A percentile compares a stretch with the other conserved stretches of the same genome.
Evolutionary conservation across 257 asterid genomes (phyloP).

Genomic region (Scutellaria barbata): DNA sequence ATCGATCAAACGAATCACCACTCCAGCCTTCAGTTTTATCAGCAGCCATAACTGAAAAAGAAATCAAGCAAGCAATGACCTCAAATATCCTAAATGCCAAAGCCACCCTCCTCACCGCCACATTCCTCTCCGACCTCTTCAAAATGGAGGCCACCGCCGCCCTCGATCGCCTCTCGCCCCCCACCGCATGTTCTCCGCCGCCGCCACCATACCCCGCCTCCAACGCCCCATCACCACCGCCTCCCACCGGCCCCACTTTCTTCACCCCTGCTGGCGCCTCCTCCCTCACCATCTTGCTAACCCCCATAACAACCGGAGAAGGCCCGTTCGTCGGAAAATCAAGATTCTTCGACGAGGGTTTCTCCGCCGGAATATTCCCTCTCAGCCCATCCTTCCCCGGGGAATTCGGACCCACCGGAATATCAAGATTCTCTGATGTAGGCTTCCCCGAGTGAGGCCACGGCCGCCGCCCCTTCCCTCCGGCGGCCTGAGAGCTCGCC

Average conservation of each 20-base stretch:
- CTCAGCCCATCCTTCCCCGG: slow-evolving; percentile 34
- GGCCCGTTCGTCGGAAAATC: slow-evolving; percentile 34
- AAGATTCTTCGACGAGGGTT: slow-evolving; percentile 30
- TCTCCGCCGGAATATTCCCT: slow-evolving; percentile 28
- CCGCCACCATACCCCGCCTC: slow-evolving; percentile 51
- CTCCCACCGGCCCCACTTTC: slow-evolving; percentile 46
- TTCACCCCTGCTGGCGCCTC: slow-evolving; percentile 44
- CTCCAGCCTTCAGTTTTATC: slow-evolving; percentile 85
- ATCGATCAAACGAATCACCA: slow-evolving; percentile 82
- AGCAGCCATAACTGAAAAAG: slow-evolving; percentile 85
- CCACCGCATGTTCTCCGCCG: slow-evolving; percentile 36
- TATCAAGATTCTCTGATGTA: slow-evolving; percentile 49
- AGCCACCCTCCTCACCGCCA: slow-evolving; percentile 45
- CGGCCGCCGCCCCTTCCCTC: slow-evolving; percentile 32
- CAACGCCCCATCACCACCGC: slow-evolving; percentile 38
- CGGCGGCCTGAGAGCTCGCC: slow-evolving; percentile 34
- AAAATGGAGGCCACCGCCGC: slow-evolving; percentile 45
- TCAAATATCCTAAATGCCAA: slow-evolving; percentile 67
- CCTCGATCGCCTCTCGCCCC: slow-evolving; percentile 50
- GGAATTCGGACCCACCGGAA: slow-evolving; percentile 33
- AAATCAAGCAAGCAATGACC: slow-evolving; percentile 59
- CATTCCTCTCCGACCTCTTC: slow-evolving; percentile 42
- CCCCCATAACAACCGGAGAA: slow-evolving; percentile 41
- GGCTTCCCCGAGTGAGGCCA: slow-evolving; percentile 52
- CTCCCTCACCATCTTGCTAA: slow-evolving; percentile 52